Evolutionary conservation across 257 asterid species (phyloP), one percentile per base, ranked within the genome.

Genomic region (Solanum rostratum): DNA sequence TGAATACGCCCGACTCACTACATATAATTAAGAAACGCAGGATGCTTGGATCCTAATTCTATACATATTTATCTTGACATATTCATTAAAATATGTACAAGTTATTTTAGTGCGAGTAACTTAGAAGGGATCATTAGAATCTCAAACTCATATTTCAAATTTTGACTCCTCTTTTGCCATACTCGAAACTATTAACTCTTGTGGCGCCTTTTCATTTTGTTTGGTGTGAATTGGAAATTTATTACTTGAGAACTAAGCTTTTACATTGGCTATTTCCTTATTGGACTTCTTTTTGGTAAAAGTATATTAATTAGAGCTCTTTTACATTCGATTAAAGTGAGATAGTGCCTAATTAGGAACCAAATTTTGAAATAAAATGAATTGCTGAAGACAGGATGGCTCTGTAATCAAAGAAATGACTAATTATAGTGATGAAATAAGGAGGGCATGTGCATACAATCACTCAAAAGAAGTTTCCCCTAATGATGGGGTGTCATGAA

Each of bases 391-490:
- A 66, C 68, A 68, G 7, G 81, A 69, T 15, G 62, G 82, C 49
- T 50, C 24, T 76, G 45, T 76, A 50, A 76, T 76, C 16, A 49
- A 76, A 49, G 82, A 76, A 24, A 50, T 70, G 57, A 69, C 33
- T 14, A 4, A 11, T 69, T 24, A 52, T 50, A 82, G 50, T 43
- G 37, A 55, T 69, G 37, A 50, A 68, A 37, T 57, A 59, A 37
- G 76, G 53, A 66, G 62, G 50, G 85, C 87, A 84, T 79, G 82
- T 27, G 82, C 78, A 84, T 85, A 83, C 69, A 85, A 79, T 83
- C 24, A 83, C 63, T 83, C 76, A 82, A 81, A 63, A 71, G 59
- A 78, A 53, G 81, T 20, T 22, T 84, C 69, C 69, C 65, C 53
- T 52, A 63, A 24, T 78, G 52, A 79, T 63, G 83, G 78, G 79